Conservation (phyloP, 2,329 filamentous ascomycete genomes). For the Atkinsonella hypoxylon region DNA sequence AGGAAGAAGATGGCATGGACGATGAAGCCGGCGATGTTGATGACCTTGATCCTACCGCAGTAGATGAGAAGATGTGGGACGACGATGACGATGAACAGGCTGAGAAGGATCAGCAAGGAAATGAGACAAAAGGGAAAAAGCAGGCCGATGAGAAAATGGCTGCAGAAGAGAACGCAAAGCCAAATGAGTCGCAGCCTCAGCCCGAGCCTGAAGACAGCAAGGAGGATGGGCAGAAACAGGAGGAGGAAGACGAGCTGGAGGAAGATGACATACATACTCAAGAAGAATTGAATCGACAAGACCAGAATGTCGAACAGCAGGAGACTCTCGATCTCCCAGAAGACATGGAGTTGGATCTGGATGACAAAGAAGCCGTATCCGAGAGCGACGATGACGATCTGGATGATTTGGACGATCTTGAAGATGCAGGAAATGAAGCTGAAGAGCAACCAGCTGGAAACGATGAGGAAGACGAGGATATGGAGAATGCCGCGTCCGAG, state of each 20-base stretch:
- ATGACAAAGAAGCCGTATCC: conserved; percentile 49
- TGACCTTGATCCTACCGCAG: conserved; percentile 75
- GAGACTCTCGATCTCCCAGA: conserved; percentile 76
- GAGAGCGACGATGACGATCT: conserved; percentile 47
- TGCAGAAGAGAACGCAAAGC: conserved; percentile 45
- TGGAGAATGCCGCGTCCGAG: conserved; percentile 24
- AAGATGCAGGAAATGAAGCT: conserved; percentile 30
- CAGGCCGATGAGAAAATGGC: conserved; percentile 50
- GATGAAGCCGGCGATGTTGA: conserved; percentile 87
- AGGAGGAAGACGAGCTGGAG: conserved; percentile 48
- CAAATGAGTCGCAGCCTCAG: conserved; percentile 25
- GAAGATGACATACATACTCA: conserved; percentile 42
- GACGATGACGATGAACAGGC: conserved; percentile 68
- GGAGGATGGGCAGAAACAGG: conserved; percentile 20
- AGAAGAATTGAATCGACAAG: conserved; percentile 47
- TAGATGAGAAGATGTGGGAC: conserved; percentile 99
- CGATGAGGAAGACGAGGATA: conserved; percentile 24
- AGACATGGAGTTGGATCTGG: conserved; percentile 74
- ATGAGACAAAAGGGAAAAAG: conserved; percentile 59
- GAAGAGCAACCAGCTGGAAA: conserved; percentile 22
- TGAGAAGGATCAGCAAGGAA: conserved; percentile 69
- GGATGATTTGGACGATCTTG: conserved; percentile 43
- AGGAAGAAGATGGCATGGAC: conserved; percentile 66
- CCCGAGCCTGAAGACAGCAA: conserved; percentile 36
- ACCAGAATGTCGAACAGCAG: conserved; percentile 70